Percentiles rank a stretch among this genome's conserved stretches.
Evolutionary conservation across 805 yeast genomes (phyloP).

Genomic region (Helenozyma baotianmanensis): DNA sequence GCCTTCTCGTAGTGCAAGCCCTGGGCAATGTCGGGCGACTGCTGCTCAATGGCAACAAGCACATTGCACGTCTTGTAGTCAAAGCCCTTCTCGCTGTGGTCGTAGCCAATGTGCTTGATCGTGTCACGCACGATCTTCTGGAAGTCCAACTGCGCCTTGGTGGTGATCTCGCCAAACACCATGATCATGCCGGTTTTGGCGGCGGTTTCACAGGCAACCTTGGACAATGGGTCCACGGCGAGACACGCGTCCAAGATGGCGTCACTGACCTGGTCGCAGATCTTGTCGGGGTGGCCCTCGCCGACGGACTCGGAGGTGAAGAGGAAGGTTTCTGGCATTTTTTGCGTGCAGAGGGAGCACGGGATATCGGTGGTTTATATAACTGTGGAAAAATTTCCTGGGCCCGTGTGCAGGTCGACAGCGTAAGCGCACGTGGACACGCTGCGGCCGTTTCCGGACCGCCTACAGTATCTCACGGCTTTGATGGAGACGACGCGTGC

Average conservation of each 20-base stretch:
- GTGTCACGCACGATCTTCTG: constrained; percentile 98
- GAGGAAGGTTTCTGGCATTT: constrained; percentile 42
- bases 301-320: constrained; percentile 88
- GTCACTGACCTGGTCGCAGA: constrained; percentile 98
- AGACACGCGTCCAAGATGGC: constrained; percentile 98
- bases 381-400: constrained; percentile 2
- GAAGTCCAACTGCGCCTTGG: constrained; percentile 91
- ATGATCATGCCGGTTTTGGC: constrained; percentile 99
- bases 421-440: neutral
- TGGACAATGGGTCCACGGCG: constrained; percentile 91
- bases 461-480: too few species aligned
- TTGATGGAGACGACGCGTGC: too few species aligned
- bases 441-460: too few species aligned
- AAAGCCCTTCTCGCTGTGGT: constrained; percentile 91
- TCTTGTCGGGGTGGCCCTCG: constrained; percentile 93
- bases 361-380: constrained; percentile 10
- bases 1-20: constrained; percentile 97
- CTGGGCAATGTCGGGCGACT: constrained; percentile 98
- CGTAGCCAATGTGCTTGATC: constrained; percentile 97
- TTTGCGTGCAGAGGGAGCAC: neutral
- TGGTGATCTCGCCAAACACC: constrained; percentile 99
- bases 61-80: constrained; percentile 99
- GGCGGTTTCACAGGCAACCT: constrained; percentile 99
- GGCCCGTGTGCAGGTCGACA: neutral
- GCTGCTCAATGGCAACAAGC: constrained; percentile 98